Evolutionary conservation across 805 yeast species (phyloP), one percentile per base, ranked within the genome.

Genomic region (Ogataea kodamae): DNA sequence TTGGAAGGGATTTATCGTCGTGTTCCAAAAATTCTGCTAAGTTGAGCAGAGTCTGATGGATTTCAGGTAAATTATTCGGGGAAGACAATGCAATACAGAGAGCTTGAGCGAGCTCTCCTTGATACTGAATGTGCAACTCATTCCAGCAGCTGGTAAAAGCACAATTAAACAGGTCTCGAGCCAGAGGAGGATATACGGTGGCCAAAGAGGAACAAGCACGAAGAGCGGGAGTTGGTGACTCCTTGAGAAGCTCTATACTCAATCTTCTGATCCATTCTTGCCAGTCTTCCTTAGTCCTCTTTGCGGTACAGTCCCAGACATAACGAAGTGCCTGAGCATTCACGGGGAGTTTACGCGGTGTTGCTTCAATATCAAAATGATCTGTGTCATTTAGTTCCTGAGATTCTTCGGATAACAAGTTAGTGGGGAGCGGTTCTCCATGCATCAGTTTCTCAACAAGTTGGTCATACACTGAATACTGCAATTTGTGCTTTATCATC

Each of bases 11-110:
- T 50, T 88, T 89, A 48, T 88, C 97, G 58, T 90, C 97, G 50
- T 90, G 97, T 54, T 92, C 99, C 92, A 92, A 82, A 52, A 84
- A 92, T 57, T 92, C 99, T 0, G 96, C 95, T 37, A 92, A 65
- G 45, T 90, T 89, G 46, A 92, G 67, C 39, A 92, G 67, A 2
- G 88, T 82, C 54, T 92, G 97, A 50, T 88, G 82, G 27, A 92
- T 89, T 49, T 92, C 99, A 0, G 98, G 97, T 0, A 97, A 95
- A 44, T 86, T 87, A 47, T 88, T 85, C 3, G 94, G 83, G 0
- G 96, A 83, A 0, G 90, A 83, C 42, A 90, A 65, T 0, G 97
- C 97, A 32, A 81, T 71, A 52, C 95, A 87, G 24, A 92, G 70
- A 2, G 95, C 74, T 46, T 83, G 83, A 3, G 89, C 86, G 28